Conservation (phyloP, 129 eudicot species). For the Arctium lappa region DNA sequence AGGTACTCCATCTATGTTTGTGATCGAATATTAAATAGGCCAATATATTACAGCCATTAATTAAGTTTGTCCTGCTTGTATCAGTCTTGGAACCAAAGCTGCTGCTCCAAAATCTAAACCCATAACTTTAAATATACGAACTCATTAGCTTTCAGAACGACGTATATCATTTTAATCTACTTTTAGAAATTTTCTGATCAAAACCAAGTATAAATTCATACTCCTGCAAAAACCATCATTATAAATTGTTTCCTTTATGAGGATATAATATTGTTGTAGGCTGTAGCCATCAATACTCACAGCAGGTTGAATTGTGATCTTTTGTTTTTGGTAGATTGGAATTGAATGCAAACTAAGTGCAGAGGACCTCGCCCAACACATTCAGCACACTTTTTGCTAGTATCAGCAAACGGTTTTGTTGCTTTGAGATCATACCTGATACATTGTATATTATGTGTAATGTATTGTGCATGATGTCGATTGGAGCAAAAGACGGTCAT, state of each 20-base stretch:
- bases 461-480: constrained; percentile 26
- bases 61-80: neutral
- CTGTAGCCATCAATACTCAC: neutral
- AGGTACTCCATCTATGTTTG: constrained; percentile 7
- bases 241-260: neutral
- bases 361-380: constrained; percentile 82
- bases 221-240: neutral
- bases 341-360: constrained; percentile 96
- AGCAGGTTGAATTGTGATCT: neutral
- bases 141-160: neutral
- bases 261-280: neutral
- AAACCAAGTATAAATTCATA: neutral
- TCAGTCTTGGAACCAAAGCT: constrained; percentile 19
- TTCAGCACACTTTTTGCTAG: constrained; percentile 85
- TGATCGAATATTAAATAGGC: constrained; percentile 13
- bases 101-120: neutral
- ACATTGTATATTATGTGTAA: constrained; percentile 8
- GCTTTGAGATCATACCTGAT: constrained; percentile 18
- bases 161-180: neutral
- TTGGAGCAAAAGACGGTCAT: constrained; percentile 4
- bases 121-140: neutral
- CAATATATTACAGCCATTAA: neutral
- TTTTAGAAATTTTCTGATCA: neutral
- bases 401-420: constrained; percentile 7
- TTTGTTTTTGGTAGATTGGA: constrained; percentile 63